phyloP scores from a whole-genome alignment of 1,284 basidiomycete species.

The Agaricales sp. region DNA sequence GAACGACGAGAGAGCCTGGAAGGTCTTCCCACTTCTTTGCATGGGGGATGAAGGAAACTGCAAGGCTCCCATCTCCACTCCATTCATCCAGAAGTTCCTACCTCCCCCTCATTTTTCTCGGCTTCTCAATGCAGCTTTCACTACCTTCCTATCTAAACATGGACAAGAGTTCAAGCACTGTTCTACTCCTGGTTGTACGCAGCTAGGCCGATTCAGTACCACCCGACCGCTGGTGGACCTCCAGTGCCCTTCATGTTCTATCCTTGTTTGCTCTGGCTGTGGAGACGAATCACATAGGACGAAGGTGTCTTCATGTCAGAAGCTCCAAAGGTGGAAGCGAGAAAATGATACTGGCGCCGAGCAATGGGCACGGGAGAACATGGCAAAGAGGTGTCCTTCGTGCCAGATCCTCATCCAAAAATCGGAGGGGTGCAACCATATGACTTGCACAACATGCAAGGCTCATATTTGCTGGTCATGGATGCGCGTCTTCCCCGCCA shows the following conservation, averaged over 20 bases:
- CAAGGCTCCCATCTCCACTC: conserved; percentile 37
- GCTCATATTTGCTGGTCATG: conserved; percentile 75
- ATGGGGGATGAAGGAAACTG: conserved; percentile 53
- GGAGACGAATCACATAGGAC: conserved; percentile 51
- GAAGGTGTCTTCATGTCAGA: conserved; percentile 43
- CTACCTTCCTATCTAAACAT: conserved; percentile 40
- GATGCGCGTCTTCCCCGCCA: conserved; percentile 34
- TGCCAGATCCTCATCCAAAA: conserved; percentile 61
- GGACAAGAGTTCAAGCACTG: conserved; percentile 58
- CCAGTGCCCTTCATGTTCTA: conserved; percentile 62
- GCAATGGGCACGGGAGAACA: conserved; percentile 45
- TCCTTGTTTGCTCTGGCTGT: conserved; percentile 58
- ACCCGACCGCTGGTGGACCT: conserved; percentile 32
- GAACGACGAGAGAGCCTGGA: conserved; percentile 39
- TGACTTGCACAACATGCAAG: conserved; percentile 58
- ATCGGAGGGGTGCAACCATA: conserved; percentile 65
- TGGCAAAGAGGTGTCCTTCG: conserved; percentile 61
- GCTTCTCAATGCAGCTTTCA: conserved; percentile 46
- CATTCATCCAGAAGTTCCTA: conserved; percentile 37
- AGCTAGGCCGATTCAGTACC: conserved; percentile 49
- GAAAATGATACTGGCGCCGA: conserved; percentile 25
- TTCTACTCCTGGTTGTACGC: conserved; percentile 64
- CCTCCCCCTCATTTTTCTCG: conserved; percentile 36
- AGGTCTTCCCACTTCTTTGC: conserved; percentile 52
- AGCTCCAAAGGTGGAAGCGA: conserved; percentile 19